Percentiles rank a stretch among this genome's conserved stretches.
Evolutionary conservation across 2,329 filamentous ascomycete genomes (phyloP).

Genomic region (Zasmidium cellare): DNA sequence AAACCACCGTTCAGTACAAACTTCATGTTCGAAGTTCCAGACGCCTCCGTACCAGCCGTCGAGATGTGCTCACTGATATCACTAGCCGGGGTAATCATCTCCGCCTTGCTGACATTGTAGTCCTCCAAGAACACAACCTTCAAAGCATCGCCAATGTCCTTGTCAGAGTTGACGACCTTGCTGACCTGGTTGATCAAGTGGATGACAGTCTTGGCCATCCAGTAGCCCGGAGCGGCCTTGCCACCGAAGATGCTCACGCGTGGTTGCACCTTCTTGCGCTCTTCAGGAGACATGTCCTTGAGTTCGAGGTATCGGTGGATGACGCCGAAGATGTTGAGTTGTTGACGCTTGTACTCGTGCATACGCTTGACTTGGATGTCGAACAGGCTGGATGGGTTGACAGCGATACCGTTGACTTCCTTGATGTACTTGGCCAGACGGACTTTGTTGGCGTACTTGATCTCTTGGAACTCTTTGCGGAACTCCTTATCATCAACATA

Average conservation of each 20-base stretch:
- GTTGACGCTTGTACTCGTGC: slow-evolving; percentile 96
- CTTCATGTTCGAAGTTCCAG: slow-evolving; percentile 98
- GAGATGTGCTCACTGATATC: slow-evolving; percentile 99
- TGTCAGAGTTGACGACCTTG: slow-evolving; percentile 85
- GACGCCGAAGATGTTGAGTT: slow-evolving; percentile 97
- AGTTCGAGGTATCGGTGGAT: slow-evolving; percentile 91
- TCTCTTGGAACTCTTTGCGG: slow-evolving; percentile 91
- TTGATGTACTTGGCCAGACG: slow-evolving; percentile 90
- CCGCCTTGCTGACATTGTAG: slow-evolving; percentile 99
- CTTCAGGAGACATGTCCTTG: slow-evolving; percentile 79
- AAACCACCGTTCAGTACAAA: slow-evolving; percentile 96
- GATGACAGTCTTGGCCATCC: slow-evolving; percentile 97
- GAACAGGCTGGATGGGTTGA: slow-evolving; percentile 87
- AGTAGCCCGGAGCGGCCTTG: slow-evolving; percentile 96
- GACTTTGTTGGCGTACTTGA: slow-evolving; percentile 96
- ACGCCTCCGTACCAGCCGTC: slow-evolving; percentile 87
- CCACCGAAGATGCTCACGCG: slow-evolving; percentile 96
- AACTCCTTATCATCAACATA: slow-evolving; percentile 84
- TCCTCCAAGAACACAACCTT: slow-evolving; percentile 98
- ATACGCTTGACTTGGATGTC: slow-evolving; percentile 99
- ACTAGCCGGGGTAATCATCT: slow-evolving; percentile 91
- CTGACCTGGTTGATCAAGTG: slow-evolving; percentile 94
- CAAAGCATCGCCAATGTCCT: slow-evolving; percentile 86
- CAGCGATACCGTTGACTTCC: slow-evolving; percentile 71
- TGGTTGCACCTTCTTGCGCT: slow-evolving; percentile 81